phyloP scores from a whole-genome alignment of 306 rosid genomes.

The Cyclanthera cordifolia region DNA sequence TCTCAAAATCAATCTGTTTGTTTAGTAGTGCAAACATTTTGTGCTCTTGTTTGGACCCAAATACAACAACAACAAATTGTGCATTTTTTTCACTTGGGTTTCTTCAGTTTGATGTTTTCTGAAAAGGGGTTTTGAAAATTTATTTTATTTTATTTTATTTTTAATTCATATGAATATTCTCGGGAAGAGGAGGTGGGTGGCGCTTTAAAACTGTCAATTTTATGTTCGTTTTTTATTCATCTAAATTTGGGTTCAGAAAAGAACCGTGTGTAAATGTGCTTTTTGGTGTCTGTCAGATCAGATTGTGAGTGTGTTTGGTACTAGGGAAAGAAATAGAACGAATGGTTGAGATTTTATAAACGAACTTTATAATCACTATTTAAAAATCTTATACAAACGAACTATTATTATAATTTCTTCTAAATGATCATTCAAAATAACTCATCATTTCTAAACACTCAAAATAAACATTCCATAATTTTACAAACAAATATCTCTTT shows the following conservation, averaged over 20 bases:
- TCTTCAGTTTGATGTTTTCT: neutral
- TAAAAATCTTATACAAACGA: too few relatives aligned
- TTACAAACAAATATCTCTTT: too few relatives aligned
- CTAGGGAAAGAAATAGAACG: too few relatives aligned
- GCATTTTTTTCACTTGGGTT: neutral
- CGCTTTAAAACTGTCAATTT: neutral
- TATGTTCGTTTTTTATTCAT: neutral
- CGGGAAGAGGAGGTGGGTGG: neutral
- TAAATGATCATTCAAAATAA: too few relatives aligned
- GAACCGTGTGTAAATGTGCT: neutral
- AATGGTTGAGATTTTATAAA: too few relatives aligned
- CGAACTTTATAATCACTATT: too few relatives aligned
- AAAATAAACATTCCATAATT: too few relatives aligned
- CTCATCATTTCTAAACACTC: too few relatives aligned
- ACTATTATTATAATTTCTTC: too few relatives aligned
- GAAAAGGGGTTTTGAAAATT: neutral
- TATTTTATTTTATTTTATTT: neutral
- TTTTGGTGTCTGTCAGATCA: neutral
- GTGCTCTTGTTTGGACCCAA: neutral
- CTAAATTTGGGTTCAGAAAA: neutral
- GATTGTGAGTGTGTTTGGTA: too few relatives aligned
- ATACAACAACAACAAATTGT: neutral
- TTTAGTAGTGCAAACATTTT: slow-evolving; percentile 1
- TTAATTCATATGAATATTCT: neutral
- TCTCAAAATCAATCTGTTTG: neutral